Base-by-base conservation (phyloP, 2,329 filamentous ascomycete species). In the Zymoseptoria ardabiliae region DNA sequence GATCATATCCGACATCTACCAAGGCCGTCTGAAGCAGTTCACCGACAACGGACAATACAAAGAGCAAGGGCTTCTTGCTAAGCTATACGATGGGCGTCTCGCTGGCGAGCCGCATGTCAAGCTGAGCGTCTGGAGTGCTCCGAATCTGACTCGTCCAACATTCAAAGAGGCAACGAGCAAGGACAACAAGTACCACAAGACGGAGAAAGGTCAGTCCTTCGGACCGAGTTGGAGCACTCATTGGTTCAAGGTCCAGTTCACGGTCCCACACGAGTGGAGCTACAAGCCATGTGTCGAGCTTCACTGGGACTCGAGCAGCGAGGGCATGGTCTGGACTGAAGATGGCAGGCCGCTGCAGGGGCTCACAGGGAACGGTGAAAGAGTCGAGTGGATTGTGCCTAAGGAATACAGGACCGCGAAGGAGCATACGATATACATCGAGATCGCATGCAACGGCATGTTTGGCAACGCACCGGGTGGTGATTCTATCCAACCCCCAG, bases 371-470 rank as follows among this genome's bases (percentile, higher is more conserved):
- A 88, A 88, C 58, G 90, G 90, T 49, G 94, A 99, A 70, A 84
- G 94, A 57, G 82, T 87, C 17, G 91, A 97, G 75, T 99, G 93
- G 92, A 85, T 96, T 61, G 80, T 99, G 51, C 93, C 94, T 8
- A 80, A 90, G 55, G 79, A 80, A 17, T 96, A 89, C 77, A 84
- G 89, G 62, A 90, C 96, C 73, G 92, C 91, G 56, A 86, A 93
- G 72, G 84, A 91, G 69, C 92, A 97, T 73, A 85, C 82, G 19
- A 89, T 99, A 69, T 99, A 97, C 74, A 87, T 99, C 65, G 94
- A 99, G 77, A 96, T 97, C 90, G 94, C 94, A 20, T 97, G 94
- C 77, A 99, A 99, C 74, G 87, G 88, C 74, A 97, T 97, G 92
- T 97, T 97, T 76, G 94, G 94, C 67, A 96, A 96, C 73, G 88